Percentiles rank a stretch among this genome's conserved stretches.
Evolutionary conservation across 2,329 filamentous ascomycete species (phyloP).

Genomic region (Epichloe coenophiala): DNA sequence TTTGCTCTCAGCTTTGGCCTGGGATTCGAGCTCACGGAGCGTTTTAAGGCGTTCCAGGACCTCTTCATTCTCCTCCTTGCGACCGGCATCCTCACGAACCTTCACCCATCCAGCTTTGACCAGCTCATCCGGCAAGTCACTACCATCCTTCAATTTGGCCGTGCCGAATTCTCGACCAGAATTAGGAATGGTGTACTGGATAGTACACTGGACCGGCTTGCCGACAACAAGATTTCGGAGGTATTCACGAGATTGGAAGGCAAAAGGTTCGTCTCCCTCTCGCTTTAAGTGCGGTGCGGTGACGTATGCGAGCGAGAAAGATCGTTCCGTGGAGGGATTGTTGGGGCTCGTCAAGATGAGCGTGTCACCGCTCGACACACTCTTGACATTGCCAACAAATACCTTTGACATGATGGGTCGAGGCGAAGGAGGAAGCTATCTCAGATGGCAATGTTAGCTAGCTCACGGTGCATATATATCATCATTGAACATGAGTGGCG

Average conservation of each 20-base stretch:
- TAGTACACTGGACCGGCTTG: conserved; percentile 72
- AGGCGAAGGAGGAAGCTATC: conserved; percentile 8
- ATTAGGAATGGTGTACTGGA: conserved; percentile 78
- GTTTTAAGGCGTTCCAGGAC: conserved; percentile 58
- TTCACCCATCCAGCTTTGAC: conserved; percentile 87
- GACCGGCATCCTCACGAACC: conserved; percentile 84
- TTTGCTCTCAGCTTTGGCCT: conserved; percentile 65
- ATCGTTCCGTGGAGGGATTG: conserved; percentile 72
- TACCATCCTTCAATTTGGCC: conserved; percentile 62
- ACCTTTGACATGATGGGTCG: conserved; percentile 34
- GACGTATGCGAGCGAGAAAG: conserved; percentile 83
- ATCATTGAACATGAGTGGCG: too few species aligned
- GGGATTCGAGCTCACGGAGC: conserved; percentile 61
- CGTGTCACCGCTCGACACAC: conserved; percentile 86
- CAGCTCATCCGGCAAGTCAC: conserved; percentile 64
- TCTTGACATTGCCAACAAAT: conserved; percentile 71
- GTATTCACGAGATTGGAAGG: conserved; percentile 90
- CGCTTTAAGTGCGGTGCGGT: conserved; percentile 74
- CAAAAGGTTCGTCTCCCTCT: conserved; percentile 82
- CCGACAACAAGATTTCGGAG: conserved; percentile 74
- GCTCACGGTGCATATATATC: neutral
- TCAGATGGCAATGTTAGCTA: neutral
- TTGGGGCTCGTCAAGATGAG: conserved; percentile 69
- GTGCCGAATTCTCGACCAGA: conserved; percentile 80
- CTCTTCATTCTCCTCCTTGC: conserved; percentile 76